These are phyloP conservation scores for Globisporangium recalcitrans DNA, from an alignment of 352 stramenopile genomes.

Conservation along the genomic window DNA sequence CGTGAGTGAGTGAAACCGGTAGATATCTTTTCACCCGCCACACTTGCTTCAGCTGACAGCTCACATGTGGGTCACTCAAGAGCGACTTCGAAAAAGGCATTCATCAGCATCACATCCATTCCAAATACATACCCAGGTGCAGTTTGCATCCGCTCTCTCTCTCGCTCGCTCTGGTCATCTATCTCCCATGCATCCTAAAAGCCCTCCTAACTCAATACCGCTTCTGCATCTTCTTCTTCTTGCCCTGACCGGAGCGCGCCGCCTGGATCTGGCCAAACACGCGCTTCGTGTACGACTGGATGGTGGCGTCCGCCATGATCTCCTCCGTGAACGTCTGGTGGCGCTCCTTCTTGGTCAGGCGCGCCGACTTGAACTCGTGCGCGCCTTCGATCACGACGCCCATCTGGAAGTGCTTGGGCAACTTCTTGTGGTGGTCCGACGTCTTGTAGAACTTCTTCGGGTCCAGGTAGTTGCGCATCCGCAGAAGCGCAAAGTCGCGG, in stretches of 20 bases:
- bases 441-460: constrained; percentile 97
- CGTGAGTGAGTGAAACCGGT: not conserved
- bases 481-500: constrained; percentile 89
- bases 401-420: constrained; percentile 89
- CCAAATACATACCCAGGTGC: not conserved
- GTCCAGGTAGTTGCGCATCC: constrained; percentile 94
- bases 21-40: not conserved
- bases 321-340: constrained; percentile 92
- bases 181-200: not conserved
- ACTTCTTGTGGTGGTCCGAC: constrained; percentile 72
- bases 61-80: not conserved
- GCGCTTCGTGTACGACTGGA: constrained; percentile 84
- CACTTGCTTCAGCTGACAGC: not conserved
- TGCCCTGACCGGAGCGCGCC: constrained; percentile 34
- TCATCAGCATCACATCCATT: not conserved
- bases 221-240: constrained; percentile 49
- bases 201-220: constrained; percentile 5
- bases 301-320: constrained; percentile 88
- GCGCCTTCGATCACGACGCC: constrained; percentile 91
- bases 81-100: not conserved
- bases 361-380: constrained; percentile 86
- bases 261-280: constrained; percentile 75
- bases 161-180: no score
- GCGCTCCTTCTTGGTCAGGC: constrained; percentile 90
- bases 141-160: not conserved